A percentile compares a stretch with the other conserved stretches of the same genome.
These are phyloP conservation scores for Dendrobium chrysotoxum DNA, from an alignment of 106 monocot genomes.

Conservation along the genomic window DNA sequence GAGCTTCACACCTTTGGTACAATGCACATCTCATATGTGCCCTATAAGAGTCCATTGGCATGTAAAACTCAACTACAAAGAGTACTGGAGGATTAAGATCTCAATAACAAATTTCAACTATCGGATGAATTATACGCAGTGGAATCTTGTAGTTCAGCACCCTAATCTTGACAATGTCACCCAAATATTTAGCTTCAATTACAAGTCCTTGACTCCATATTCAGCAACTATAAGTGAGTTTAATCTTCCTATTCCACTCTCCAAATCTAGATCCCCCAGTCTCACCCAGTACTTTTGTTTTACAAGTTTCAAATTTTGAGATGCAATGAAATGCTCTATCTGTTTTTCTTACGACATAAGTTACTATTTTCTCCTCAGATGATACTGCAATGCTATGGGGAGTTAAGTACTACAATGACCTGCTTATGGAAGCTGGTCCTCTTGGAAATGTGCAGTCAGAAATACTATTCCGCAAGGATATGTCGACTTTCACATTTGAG, in stretches of 20 bases:
- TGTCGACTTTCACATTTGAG: constrained; percentile 51
- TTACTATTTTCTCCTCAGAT: constrained; percentile 27
- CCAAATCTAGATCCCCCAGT: neutral
- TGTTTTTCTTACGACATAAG: neutral
- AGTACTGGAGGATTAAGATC: constrained; percentile 68
- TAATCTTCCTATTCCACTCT: neutral
- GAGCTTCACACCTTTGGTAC: constrained; percentile 41
- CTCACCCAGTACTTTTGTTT: neutral
- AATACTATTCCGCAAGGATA: constrained; percentile 63
- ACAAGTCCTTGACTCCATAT: constrained; percentile 52
- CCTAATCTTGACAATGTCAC: constrained; percentile 65
- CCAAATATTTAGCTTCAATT: constrained; percentile 53
- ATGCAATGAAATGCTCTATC: neutral
- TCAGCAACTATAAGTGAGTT: constrained; percentile 46
- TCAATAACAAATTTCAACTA: constrained; percentile 68
- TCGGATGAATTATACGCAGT: constrained; percentile 63
- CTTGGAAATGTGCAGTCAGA: constrained; percentile 84
- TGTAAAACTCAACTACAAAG: constrained; percentile 61
- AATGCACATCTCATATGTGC: constrained; percentile 78
- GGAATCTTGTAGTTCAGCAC: constrained; percentile 63
- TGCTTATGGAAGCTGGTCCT: constrained; percentile 76
- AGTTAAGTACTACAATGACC: constrained; percentile 75
- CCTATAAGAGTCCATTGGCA: constrained; percentile 70
- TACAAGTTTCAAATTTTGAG: neutral
- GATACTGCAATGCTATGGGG: constrained; percentile 91